Evolutionary conservation across 805 yeast genomes (phyloP), one percentile per base, ranked within the genome.

Genomic region (Candida hungchunana): DNA sequence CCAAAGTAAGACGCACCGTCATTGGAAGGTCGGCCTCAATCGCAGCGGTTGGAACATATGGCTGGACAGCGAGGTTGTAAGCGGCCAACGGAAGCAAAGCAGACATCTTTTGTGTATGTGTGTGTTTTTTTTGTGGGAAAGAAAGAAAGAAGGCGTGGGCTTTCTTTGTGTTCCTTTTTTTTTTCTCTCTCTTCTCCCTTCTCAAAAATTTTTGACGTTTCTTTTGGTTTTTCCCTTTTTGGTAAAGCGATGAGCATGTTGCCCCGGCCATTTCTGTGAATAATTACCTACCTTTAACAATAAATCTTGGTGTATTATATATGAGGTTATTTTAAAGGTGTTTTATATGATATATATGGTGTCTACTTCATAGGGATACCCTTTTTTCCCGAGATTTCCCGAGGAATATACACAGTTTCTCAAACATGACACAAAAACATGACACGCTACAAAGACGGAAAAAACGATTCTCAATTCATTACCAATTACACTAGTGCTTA

Each of bases 1-100:
- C 98, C 75, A 90, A 74, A 36, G 97, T 89, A 55, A 90, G 62
- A 65, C 95, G 84, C 50, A 90, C 78, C 44, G 97, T 82, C 49
- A 85, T 83, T 34, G 97, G 96, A 61, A 79, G 79, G 42, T 83
- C 94, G 42, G 78, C 82, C 46, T 82, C 85, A 57, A 85, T 77
- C 42, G 96, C 95, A 34, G 88, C 88, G 28, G 79, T 79, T 50
- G 96, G 95, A 51, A 76, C 69, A 59, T 82, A 93, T 51, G 98
- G 98, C 62, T 74, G 71, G 47, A 90, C 73, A 51, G 84, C 87
- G 63, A 87, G 71, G 69, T 82, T 82, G 70, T 79, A 89, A 14
- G 96, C 79, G 47, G 95, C 82, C 61, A 89, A 68, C 45, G 97
- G 97, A 47, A 84, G 63, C 62, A 87, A 64, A 37, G 73, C 70